Evolutionary conservation across 2,329 filamentous ascomycete species (phyloP).

Genomic region (Ophiostoma piceae): DNA sequence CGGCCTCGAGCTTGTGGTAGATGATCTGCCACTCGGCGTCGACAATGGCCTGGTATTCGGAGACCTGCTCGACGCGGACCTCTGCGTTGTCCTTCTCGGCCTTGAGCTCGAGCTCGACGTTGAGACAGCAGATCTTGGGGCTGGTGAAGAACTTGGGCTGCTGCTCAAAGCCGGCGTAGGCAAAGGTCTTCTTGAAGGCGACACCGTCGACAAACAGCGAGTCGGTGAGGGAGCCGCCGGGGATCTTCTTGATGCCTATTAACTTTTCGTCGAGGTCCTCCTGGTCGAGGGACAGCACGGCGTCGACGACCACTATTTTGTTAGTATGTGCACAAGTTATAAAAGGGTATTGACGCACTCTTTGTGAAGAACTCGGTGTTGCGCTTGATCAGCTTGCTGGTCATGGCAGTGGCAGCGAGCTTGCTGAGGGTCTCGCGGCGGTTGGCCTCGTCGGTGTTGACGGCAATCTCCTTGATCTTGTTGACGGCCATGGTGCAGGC

Average conservation of each 20-base stretch:
- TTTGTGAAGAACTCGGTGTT: slow-evolving; percentile 97
- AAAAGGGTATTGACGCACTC: slow-evolving; percentile 52
- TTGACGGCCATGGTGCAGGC: slow-evolving; percentile 89
- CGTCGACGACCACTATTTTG: slow-evolving; percentile 79
- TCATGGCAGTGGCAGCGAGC: slow-evolving; percentile 94
- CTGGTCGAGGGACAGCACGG: slow-evolving; percentile 90
- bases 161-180: slow-evolving; percentile 98
- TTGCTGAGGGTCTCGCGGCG: slow-evolving; percentile 83
- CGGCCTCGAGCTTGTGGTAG: slow-evolving; percentile 95
- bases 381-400: slow-evolving; percentile 97
- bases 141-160: slow-evolving; percentile 93
- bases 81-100: slow-evolving; percentile 99
- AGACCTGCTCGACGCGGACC: slow-evolving; percentile 95
- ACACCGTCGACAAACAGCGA: slow-evolving; percentile 97
- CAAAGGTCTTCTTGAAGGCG: slow-evolving; percentile 99
- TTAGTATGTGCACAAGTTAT: neutral
- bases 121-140: slow-evolving; percentile 94
- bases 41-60: slow-evolving; percentile 98
- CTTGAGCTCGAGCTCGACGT: slow-evolving; percentile 97
- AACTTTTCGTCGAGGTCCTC: slow-evolving; percentile 96
- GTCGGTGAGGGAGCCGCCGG: slow-evolving; percentile 90
- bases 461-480: slow-evolving; percentile 96
- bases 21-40: slow-evolving; percentile 99
- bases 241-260: slow-evolving; percentile 97
- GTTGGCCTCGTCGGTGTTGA: slow-evolving; percentile 75